Conservation (phyloP, 495 filamentous ascomycete species). For the Lichenothelia convexa region DNA sequence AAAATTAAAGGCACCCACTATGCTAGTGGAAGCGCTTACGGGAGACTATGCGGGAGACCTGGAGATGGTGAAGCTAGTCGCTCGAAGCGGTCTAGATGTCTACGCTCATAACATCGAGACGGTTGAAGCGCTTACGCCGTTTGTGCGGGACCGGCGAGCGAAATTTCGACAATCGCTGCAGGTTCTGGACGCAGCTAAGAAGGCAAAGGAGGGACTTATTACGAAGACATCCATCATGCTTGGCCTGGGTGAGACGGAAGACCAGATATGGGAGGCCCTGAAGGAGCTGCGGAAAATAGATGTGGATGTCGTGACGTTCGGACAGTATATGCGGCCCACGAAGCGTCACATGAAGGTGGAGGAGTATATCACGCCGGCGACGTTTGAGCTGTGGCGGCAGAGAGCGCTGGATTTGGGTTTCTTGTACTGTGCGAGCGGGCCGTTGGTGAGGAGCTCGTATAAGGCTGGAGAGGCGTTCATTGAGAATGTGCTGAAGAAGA, state of each 20-base stretch:
- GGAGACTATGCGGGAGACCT: conserved; percentile 73
- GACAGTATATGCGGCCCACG: conserved; percentile 97
- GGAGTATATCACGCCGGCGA: conserved; percentile 77
- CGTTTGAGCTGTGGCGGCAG: conserved; percentile 79
- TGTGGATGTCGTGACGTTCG: conserved; percentile 93
- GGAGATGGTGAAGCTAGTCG: conserved; percentile 67
- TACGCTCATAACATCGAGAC: conserved; percentile 98
- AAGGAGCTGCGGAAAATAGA: conserved; percentile 55
- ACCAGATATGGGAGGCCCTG: conserved; percentile 68
- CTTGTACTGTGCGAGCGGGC: conserved; percentile 86
- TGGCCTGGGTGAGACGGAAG: conserved; percentile 78
- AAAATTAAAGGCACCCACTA: conserved; percentile 68
- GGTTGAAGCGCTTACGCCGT: conserved; percentile 72
- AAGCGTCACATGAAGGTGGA: conserved; percentile 94
- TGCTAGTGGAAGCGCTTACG: conserved; percentile 90
- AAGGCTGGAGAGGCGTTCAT: conserved; percentile 98
- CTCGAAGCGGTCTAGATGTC: conserved; percentile 76
- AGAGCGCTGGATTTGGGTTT: conserved; percentile 90
- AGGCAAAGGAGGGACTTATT: conserved; percentile 52
- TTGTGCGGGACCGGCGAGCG: conserved; percentile 76
- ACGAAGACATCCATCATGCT: conserved; percentile 98
- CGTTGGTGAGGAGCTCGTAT: conserved; percentile 81
- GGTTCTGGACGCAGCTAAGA: conserved; percentile 71
- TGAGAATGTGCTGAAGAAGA: conserved; percentile 90
- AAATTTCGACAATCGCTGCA: conserved; percentile 70